Evolutionary conservation across 2,329 filamentous ascomycete genomes (phyloP).

Genomic region (Pseudonectria buxi): DNA sequence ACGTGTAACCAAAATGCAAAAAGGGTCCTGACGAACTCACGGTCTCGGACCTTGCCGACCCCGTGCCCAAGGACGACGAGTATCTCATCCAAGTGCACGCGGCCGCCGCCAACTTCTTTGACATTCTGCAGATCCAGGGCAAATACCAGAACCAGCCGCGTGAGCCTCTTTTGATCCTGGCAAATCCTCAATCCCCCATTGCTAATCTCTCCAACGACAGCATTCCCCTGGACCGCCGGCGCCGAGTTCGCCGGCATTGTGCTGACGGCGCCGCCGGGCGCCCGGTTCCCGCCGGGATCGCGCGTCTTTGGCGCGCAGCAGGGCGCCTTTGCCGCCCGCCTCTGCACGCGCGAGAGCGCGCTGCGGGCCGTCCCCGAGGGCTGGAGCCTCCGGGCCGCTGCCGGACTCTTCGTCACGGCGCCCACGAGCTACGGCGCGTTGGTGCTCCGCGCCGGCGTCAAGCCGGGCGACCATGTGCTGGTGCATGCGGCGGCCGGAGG

Average conservation of each 20-base stretch:
- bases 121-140: conserved; percentile 87
- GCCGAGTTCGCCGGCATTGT: conserved; percentile 81
- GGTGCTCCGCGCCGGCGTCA: conserved; percentile 68
- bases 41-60: conserved; percentile 69
- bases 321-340: conserved; percentile 76
- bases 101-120: conserved; percentile 92
- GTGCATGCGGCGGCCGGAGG: conserved; percentile 90
- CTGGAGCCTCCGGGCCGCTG: conserved; percentile 79
- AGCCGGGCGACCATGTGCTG: conserved; percentile 77
- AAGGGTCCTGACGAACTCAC: conserved; percentile 74
- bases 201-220: too few species aligned
- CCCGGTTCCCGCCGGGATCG: conserved; percentile 65
- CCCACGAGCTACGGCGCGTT: conserved; percentile 84
- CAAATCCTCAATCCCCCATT: not conserved
- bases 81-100: conserved; percentile 86
- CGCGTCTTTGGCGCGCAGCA: conserved; percentile 82
- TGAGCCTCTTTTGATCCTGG: conserved; percentile 22
- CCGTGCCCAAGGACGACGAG: conserved; percentile 61
- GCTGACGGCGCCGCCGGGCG: conserved; percentile 53
- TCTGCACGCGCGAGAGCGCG: conserved; percentile 58
- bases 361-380: conserved; percentile 70
- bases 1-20: not conserved
- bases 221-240: conserved; percentile 81
- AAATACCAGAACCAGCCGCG: conserved; percentile 91
- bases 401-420: conserved; percentile 85